Percentiles rank a stretch among this genome's conserved stretches.
These are phyloP conservation scores for Colletotrichum australisinense DNA, from an alignment of 2,329 filamentous ascomycete species.

Conservation along the genomic window DNA sequence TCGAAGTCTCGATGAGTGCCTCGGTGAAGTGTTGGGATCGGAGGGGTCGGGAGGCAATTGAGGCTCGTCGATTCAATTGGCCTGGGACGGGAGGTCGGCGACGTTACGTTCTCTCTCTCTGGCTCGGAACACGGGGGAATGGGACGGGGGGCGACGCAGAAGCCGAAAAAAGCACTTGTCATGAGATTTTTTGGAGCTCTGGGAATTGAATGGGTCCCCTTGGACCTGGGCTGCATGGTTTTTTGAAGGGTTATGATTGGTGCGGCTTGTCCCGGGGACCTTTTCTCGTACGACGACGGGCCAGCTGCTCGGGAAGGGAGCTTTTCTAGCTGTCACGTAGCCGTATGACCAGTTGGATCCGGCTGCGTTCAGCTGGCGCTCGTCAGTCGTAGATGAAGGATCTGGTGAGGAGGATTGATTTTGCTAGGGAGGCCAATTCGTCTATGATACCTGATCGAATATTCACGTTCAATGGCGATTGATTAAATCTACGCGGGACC, in stretches of 20 bases:
- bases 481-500: background rate
- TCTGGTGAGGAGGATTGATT: background rate
- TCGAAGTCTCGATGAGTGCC: no score
- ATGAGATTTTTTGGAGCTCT: constrained; percentile 31
- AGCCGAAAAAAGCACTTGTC: constrained; percentile 1
- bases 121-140: constrained; percentile 9
- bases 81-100: background rate
- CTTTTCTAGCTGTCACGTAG: background rate
- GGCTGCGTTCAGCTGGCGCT: background rate
- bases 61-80: background rate
- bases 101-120: background rate
- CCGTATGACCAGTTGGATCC: no score
- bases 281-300: constrained; percentile 15
- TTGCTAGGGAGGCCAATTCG: background rate
- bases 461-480: background rate
- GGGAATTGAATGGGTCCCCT: background rate
- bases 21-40: background rate
- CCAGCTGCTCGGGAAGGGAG: background rate
- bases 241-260: constrained; percentile 23
- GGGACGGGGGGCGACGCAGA: constrained; percentile 1
- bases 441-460: background rate
- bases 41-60: no score
- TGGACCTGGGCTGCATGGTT: background rate
- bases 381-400: no score
- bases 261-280: constrained; percentile 14